These are phyloP conservation scores for Sporothrix sp. DNA, from an alignment of 2,329 filamentous ascomycete species.

Conservation along the genomic window DNA sequence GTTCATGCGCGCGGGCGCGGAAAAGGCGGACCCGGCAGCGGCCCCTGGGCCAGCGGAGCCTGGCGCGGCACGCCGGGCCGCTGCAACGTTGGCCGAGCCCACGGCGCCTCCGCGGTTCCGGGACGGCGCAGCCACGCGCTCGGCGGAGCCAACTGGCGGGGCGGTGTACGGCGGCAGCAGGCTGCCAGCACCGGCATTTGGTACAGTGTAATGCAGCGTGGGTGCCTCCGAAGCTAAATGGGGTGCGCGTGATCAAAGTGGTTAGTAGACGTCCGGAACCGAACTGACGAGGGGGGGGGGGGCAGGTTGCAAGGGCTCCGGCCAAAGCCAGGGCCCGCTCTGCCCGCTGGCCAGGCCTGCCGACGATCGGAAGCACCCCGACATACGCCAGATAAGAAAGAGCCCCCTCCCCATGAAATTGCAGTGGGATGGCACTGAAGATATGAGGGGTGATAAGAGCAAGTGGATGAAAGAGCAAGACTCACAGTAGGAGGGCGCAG, in stretches of 20 bases:
- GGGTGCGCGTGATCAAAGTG: not conserved
- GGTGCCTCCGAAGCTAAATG: conserved; percentile 51
- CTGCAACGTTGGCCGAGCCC: not conserved
- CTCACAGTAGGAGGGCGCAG: conserved; percentile 59
- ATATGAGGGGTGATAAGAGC: not conserved
- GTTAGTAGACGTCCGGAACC: conserved; percentile 1
- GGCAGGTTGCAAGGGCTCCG: conserved; percentile 1
- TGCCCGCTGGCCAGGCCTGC: not conserved
- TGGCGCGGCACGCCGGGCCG: conserved; percentile 4
- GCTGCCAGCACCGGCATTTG: conserved; percentile 27
- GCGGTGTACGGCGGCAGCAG: conserved; percentile 44
- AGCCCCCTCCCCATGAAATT: not conserved
- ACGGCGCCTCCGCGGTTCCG: conserved; percentile 8
- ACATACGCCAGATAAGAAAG: not conserved
- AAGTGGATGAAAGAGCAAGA: conserved; percentile 13
- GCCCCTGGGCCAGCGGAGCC: conserved; percentile 18
- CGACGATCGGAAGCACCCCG: conserved; percentile 5
- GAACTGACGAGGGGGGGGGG: not conserved
- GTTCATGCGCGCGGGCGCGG: conserved; percentile 20
- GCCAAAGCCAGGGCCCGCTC: too few relatives aligned
- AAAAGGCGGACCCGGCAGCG: conserved; percentile 29
- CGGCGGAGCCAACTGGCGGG: conserved; percentile 15
- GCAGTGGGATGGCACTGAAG: not conserved
- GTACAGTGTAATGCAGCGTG: conserved; percentile 50
- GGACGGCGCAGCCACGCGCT: conserved; percentile 11